Evolutionary conservation across 768 basidiomycete species (phyloP).

Genomic region (Boletus patriciae): DNA sequence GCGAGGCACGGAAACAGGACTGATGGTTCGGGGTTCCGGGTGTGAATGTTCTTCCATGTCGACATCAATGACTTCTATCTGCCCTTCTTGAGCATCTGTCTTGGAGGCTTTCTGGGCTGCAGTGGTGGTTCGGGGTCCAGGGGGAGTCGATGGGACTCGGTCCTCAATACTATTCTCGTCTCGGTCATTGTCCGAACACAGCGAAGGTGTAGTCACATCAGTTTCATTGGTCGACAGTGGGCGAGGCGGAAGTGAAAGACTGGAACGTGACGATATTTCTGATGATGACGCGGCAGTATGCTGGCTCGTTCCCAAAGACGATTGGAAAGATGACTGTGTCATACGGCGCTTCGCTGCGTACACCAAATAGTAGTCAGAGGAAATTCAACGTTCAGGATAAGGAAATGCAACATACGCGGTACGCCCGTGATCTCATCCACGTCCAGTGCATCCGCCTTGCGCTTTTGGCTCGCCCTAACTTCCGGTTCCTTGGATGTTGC

Average conservation of each 20-base stretch:
- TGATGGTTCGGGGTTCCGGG: conserved; percentile 8
- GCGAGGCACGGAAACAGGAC: conserved; percentile 9
- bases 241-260: conserved; percentile 15
- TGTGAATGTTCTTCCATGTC: conserved; percentile 34
- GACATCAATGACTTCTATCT: conserved; percentile 38
- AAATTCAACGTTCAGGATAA: not conserved
- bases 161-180: conserved; percentile 52
- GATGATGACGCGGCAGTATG: conserved; percentile 13
- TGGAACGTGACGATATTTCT: conserved; percentile 28
- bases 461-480: conserved; percentile 30
- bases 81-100: conserved; percentile 3
- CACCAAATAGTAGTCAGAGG: conserved; percentile 11
- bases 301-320: conserved; percentile 22
- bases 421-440: conserved; percentile 29
- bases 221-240: conserved; percentile 39
- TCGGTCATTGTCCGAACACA: conserved; percentile 71
- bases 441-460: conserved; percentile 28
- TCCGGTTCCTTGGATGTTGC: conserved; percentile 10
- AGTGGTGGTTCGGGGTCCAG: conserved; percentile 34
- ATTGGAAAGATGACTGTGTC: conserved; percentile 30
- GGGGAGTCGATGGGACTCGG: conserved; percentile 49
- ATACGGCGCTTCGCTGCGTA: conserved; percentile 41
- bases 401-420: conserved; percentile 33
- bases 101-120: not conserved
- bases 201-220: conserved; percentile 59